Conservation (phyloP, 768 basidiomycete species). For the Royoungia palumana region DNA sequence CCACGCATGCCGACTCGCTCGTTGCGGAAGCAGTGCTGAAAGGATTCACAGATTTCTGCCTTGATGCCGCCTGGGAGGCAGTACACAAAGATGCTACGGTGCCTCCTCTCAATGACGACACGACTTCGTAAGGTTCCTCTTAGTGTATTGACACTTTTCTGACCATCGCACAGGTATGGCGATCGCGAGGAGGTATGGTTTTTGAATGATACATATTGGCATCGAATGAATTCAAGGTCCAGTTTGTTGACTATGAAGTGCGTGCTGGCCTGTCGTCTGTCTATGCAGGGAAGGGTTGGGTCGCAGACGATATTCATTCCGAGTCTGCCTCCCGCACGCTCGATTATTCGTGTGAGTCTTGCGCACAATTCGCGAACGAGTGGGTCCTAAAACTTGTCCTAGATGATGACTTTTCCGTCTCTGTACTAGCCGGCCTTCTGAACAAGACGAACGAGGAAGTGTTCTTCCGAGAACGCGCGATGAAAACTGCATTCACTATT, state of each 20-base stretch:
- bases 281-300: constrained; percentile 70
- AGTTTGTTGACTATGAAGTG: constrained; percentile 78
- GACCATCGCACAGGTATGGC: constrained; percentile 44
- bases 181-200: constrained; percentile 66
- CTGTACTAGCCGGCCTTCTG: constrained; percentile 55
- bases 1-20: constrained; percentile 76
- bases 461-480: constrained; percentile 55
- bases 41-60: constrained; percentile 61
- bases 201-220: not conserved
- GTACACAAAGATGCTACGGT: constrained; percentile 72
- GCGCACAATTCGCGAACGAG: not conserved
- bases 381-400: not conserved
- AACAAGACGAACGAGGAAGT: constrained; percentile 47
- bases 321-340: constrained; percentile 77
- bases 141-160: not conserved
- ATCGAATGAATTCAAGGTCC: not conserved
- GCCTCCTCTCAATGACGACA: constrained; percentile 54
- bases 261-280: constrained; percentile 71
- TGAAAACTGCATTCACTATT: constrained; percentile 54
- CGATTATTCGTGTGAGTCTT: constrained; percentile 66
- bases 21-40: constrained; percentile 70
- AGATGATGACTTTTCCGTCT: constrained; percentile 80
- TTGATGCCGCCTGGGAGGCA: constrained; percentile 64
- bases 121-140: constrained; percentile 40
- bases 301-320: constrained; percentile 74